A percentile compares a stretch with the other conserved stretches of the same genome.
phyloP scores from a whole-genome alignment of 495 filamentous ascomycete genomes.

The Aspergillus avenaceus region DNA sequence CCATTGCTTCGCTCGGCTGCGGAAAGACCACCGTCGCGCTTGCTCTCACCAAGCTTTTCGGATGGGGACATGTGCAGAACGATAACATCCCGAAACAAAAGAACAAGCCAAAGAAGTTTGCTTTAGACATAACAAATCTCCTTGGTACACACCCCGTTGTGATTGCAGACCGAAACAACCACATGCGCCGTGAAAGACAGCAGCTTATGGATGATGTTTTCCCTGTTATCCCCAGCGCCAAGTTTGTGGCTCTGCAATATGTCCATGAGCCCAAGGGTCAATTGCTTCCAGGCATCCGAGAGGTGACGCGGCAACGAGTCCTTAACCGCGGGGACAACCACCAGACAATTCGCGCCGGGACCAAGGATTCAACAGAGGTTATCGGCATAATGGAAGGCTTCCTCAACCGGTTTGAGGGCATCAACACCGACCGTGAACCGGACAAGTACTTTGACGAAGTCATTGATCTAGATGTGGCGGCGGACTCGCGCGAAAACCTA shows the following conservation, averaged over 20 bases:
- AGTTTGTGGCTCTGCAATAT: constrained; percentile 88
- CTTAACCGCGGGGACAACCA: constrained; percentile 90
- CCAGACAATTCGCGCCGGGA: constrained; percentile 87
- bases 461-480: constrained; percentile 77
- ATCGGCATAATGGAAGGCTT: constrained; percentile 95
- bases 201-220: constrained; percentile 81
- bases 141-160: constrained; percentile 64
- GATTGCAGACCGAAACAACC: constrained; percentile 92
- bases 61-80: constrained; percentile 94
- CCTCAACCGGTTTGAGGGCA: constrained; percentile 74
- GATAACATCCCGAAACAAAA: constrained; percentile 84
- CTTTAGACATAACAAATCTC: constrained; percentile 55
- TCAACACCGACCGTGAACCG: constrained; percentile 58
- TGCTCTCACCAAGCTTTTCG: constrained; percentile 77
- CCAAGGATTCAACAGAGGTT: constrained; percentile 61
- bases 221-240: constrained; percentile 52
- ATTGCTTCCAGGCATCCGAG: constrained; percentile 58
- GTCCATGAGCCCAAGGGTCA: constrained; percentile 66
- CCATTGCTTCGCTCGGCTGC: constrained; percentile 89
- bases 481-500: constrained; percentile 77
- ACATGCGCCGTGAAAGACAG: constrained; percentile 77
- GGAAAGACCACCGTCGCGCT: constrained; percentile 93
- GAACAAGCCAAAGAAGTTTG: constrained; percentile 68
- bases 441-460: constrained; percentile 76
- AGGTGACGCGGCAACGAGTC: constrained; percentile 75